Evolutionary conservation across 768 basidiomycete genomes (phyloP).

Genomic region (Podaxis carcinomalis): DNA sequence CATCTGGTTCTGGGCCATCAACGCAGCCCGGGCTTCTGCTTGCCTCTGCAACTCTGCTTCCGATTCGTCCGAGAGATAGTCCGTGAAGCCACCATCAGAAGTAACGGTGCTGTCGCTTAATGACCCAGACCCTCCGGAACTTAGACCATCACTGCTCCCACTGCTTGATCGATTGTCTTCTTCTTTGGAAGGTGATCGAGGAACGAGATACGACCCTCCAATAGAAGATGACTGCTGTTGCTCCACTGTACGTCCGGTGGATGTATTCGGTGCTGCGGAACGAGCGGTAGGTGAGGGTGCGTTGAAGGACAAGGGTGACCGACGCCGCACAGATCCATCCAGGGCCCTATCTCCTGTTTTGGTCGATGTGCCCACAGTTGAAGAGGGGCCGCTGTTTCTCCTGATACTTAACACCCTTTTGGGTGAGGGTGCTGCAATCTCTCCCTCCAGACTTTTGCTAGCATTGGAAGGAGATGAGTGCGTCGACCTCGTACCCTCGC

Average conservation of each 20-base stretch:
- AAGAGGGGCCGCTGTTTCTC: slow-evolving; percentile 1
- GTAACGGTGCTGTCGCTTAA: slow-evolving; percentile 74
- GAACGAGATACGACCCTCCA: slow-evolving; percentile 19
- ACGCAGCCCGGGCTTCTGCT: slow-evolving; percentile 74
- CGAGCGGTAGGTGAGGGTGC: slow-evolving; percentile 3
- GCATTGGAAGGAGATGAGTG: slow-evolving; percentile 4
- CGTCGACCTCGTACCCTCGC: not conserved
- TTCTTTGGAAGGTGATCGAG: slow-evolving; percentile 29
- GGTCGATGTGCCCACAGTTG: not conserved
- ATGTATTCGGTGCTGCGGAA: slow-evolving; percentile 2
- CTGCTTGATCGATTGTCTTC: slow-evolving; percentile 38
- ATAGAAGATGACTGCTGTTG: slow-evolving; percentile 21
- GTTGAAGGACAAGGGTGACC: slow-evolving; percentile 15
- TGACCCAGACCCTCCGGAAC: slow-evolving; percentile 35
- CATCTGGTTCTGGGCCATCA: slow-evolving; percentile 73
- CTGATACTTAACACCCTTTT: not conserved
- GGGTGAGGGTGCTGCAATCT: slow-evolving; percentile 2
- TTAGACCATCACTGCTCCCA: slow-evolving; percentile 53
- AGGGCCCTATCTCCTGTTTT: not conserved
- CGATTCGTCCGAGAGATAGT: slow-evolving; percentile 91
- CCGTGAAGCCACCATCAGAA: slow-evolving; percentile 85
- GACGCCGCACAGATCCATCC: slow-evolving; percentile 18
- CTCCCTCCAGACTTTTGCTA: slow-evolving; percentile 1
- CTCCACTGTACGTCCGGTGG: slow-evolving; percentile 15
- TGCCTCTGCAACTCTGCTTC: slow-evolving; percentile 85